Evolutionary conservation across 495 filamentous ascomycete genomes (phyloP).

Genomic region (Tuber melanosporum): DNA sequence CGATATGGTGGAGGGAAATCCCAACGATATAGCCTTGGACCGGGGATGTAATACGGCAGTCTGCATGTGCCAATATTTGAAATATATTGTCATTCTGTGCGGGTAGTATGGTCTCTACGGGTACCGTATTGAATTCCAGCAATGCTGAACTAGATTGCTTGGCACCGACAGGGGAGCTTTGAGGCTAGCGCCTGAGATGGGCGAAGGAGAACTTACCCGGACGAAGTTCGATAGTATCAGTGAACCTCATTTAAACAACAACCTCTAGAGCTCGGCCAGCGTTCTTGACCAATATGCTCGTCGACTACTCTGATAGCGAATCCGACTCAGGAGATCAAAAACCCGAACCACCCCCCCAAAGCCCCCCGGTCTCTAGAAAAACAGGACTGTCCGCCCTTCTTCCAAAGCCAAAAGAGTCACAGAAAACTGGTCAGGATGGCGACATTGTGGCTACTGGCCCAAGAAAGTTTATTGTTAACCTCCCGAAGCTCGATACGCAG

Average conservation of each 20-base stretch:
- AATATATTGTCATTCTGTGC: not conserved
- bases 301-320: conserved; percentile 40
- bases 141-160: not conserved
- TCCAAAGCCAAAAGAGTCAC: conserved; percentile 34
- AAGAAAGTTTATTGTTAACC: conserved; percentile 41
- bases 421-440: conserved; percentile 17
- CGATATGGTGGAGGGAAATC: not conserved
- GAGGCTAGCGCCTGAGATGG: not conserved
- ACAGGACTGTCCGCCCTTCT: conserved; percentile 24
- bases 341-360: conserved; percentile 9
- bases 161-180: not conserved
- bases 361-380: not conserved
- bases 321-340: conserved; percentile 30
- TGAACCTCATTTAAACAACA: not conserved
- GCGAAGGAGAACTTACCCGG: not conserved
- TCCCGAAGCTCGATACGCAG: conserved; percentile 32
- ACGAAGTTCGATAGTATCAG: not conserved
- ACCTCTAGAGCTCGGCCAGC: not conserved
- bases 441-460: conserved; percentile 19
- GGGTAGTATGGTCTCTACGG: not conserved
- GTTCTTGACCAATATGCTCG: conserved; percentile 25
- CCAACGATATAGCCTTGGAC: no score
- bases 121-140: not conserved
- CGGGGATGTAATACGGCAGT: not conserved
- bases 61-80: not conserved